A percentile compares a stretch with the other conserved stretches of the same genome.
phyloP scores from a whole-genome alignment of 345 rosid species.

The Durio zibethinus region DNA sequence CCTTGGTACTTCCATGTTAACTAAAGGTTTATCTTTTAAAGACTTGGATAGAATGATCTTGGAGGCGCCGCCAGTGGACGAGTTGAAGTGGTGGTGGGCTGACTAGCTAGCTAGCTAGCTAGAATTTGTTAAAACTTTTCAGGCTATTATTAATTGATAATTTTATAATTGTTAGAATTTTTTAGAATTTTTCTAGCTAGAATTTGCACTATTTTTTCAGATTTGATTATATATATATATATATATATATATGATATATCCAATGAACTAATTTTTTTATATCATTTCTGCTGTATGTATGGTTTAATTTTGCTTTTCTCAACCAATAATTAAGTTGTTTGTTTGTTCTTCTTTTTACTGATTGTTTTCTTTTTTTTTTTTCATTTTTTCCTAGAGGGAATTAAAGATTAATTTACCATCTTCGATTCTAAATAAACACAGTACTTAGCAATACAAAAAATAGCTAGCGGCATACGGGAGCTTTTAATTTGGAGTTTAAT shows the following conservation, averaged over 20 bases:
- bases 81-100: constrained; percentile 23
- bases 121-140: too few species aligned
- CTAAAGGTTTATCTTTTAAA: constrained; percentile 28
- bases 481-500: not conserved
- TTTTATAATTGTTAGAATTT: too few species aligned
- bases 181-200: too few species aligned
- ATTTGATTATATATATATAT: not conserved
- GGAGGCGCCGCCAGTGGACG: constrained; percentile 36
- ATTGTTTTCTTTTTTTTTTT: not conserved
- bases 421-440: not conserved
- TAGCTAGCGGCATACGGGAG: too few species aligned
- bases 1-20: constrained; percentile 5
- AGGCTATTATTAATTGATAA: too few species aligned
- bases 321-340: not conserved
- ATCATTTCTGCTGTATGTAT: too few species aligned
- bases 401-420: not conserved
- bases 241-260: too few species aligned
- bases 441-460: too few species aligned
- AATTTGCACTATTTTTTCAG: not conserved
- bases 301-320: not conserved
- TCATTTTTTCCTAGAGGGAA: not conserved
- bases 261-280: too few species aligned
- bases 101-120: not conserved
- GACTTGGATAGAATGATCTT: constrained; percentile 30
- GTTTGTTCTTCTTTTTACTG: not conserved